These are phyloP conservation scores for Microascus cirrosus DNA, from an alignment of 2,329 filamentous ascomycete genomes.

Conservation along the genomic window DNA sequence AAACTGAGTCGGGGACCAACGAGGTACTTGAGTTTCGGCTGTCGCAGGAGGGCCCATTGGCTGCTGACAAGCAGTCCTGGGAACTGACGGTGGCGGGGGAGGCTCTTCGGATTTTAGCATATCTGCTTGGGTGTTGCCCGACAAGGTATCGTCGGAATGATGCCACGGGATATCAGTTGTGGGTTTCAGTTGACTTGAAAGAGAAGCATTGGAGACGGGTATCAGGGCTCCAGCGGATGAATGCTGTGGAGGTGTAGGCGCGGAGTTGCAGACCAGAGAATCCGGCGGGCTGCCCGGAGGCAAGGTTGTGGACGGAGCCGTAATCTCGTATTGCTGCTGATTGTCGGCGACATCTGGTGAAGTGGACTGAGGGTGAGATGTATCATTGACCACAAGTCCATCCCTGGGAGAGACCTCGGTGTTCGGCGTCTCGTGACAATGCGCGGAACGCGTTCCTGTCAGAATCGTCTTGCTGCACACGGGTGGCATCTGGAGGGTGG, in stretches of 20 bases:
- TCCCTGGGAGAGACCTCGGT: neutral
- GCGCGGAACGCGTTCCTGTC: neutral
- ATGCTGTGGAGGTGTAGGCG: neutral
- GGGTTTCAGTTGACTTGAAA: neutral
- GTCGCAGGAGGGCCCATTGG: neutral
- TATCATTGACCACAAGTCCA: neutral
- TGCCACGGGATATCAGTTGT: neutral
- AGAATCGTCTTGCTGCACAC: neutral
- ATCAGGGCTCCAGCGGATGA: neutral
- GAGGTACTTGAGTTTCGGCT: neutral
- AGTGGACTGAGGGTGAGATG: neutral
- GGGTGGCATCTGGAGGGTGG: neutral
- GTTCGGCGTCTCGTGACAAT: neutral
- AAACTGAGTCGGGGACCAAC: neutral
- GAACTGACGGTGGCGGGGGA: neutral
- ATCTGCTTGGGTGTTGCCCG: neutral
- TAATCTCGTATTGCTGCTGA: neutral
- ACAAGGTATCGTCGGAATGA: neutral
- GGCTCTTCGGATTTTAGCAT: neutral
- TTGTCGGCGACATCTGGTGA: neutral
- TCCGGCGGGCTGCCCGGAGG: neutral
- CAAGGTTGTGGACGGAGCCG: neutral
- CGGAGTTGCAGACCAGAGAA: neutral
- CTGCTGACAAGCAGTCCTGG: neutral
- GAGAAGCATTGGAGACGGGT: neutral